phyloP scores from a whole-genome alignment of 306 rosid genomes.

The Quercus aquifolioides region DNA sequence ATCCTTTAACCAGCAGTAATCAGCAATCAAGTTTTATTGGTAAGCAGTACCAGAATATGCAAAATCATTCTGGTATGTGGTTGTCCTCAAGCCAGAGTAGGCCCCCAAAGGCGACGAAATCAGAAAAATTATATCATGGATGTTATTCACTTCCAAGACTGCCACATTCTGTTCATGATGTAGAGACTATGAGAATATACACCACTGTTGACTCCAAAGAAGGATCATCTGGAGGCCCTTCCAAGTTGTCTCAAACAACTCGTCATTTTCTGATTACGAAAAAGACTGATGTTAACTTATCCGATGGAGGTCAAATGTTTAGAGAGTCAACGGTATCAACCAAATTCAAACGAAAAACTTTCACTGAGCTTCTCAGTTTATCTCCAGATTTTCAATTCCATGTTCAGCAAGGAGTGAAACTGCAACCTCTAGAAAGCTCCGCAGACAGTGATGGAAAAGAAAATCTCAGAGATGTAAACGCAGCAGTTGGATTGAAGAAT shows the following conservation, averaged over 20 bases:
- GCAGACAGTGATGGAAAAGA: constrained; percentile 35
- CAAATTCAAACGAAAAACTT: constrained; percentile 43
- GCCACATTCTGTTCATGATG: constrained; percentile 44
- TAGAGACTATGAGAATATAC: constrained; percentile 47
- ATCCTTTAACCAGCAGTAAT: constrained; percentile 35
- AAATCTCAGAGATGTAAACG: constrained; percentile 29
- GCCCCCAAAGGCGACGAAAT: constrained; percentile 29
- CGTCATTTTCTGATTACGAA: constrained; percentile 46
- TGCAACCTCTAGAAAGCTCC: constrained; percentile 45
- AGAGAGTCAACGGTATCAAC: constrained; percentile 33
- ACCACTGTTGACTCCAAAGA: constrained; percentile 43
- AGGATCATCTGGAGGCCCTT: constrained; percentile 46
- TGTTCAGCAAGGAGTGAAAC: constrained; percentile 35
- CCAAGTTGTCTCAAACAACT: constrained; percentile 49
- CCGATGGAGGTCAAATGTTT: constrained; percentile 35
- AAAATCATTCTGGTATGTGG: constrained; percentile 25
- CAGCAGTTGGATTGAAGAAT: constrained; percentile 36
- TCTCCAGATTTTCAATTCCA: constrained; percentile 33
- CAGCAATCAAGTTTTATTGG: constrained; percentile 27
- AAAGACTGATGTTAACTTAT: constrained; percentile 40
- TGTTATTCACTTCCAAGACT: constrained; percentile 32
- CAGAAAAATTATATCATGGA: constrained; percentile 28
- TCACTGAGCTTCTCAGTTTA: constrained; percentile 27
- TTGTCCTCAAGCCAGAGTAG: constrained; percentile 32
- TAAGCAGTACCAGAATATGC: constrained; percentile 42